Evolutionary conservation across 768 basidiomycete genomes (phyloP).

Genomic region (Suillus sp.): DNA sequence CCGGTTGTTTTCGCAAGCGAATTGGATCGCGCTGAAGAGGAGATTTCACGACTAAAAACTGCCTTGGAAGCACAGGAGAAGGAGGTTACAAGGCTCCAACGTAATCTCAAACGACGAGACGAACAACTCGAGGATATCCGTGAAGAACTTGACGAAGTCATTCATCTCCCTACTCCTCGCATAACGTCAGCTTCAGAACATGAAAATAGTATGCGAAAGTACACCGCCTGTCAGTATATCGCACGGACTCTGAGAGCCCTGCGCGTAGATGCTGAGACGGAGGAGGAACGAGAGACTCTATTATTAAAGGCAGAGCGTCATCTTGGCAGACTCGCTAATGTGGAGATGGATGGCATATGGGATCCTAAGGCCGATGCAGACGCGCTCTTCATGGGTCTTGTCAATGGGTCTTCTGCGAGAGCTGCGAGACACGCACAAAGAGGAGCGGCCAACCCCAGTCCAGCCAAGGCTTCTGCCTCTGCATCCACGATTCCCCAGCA

Average conservation of each 20-base stretch:
- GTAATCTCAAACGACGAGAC: slow-evolving; percentile 9
- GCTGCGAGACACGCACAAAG: slow-evolving; percentile 1
- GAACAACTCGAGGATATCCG: slow-evolving; percentile 6
- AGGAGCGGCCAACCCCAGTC: not conserved
- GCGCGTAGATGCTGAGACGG: slow-evolving; percentile 1
- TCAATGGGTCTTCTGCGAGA: slow-evolving; percentile 3
- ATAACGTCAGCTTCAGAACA: slow-evolving; percentile 1
- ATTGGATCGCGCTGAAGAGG: slow-evolving; percentile 5
- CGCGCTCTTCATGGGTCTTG: slow-evolving; percentile 5
- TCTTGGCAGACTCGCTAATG: slow-evolving; percentile 11
- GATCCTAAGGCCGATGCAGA: slow-evolving; percentile 9
- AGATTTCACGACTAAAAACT: slow-evolving; percentile 1
- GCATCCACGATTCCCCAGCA: not conserved
- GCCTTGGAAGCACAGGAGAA: slow-evolving; percentile 12
- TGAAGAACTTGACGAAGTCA: slow-evolving; percentile 7
- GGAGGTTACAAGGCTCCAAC: slow-evolving; percentile 11
- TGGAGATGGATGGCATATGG: slow-evolving; percentile 19
- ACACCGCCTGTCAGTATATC: slow-evolving; percentile 14
- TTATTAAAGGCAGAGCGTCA: slow-evolving; percentile 13
- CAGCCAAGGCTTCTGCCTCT: not conserved
- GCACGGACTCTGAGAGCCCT: slow-evolving; percentile 12
- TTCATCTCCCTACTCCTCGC: slow-evolving; percentile 5
- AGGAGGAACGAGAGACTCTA: slow-evolving; percentile 10
- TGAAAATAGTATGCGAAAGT: slow-evolving; percentile 13
- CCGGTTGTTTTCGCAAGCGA: slow-evolving; percentile 7